Conservation (phyloP, 23 red algal species). For the Gracilariopsis chorda region DNA sequence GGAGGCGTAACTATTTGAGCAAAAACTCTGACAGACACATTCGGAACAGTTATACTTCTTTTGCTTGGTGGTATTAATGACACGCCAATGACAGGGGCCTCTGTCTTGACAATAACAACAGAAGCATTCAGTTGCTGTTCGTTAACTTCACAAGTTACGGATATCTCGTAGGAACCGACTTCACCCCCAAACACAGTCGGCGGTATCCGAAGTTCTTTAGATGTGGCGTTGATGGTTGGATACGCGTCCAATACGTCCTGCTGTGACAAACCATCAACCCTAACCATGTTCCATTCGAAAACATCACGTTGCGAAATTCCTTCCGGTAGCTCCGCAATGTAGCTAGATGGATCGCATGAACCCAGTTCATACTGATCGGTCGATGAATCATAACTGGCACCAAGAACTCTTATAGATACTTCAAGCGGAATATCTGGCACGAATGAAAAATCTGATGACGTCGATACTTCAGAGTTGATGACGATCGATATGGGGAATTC, state of each 20-base stretch:
- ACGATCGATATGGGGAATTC: slow-evolving; percentile 4
- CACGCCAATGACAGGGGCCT: slow-evolving; percentile 50
- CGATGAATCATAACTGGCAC: slow-evolving; percentile 22
- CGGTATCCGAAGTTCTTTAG: slow-evolving; percentile 8
- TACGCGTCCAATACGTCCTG: slow-evolving; percentile 1
- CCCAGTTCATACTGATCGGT: slow-evolving; percentile 30
- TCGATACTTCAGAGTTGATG: slow-evolving; percentile 13
- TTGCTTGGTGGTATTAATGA: not conserved
- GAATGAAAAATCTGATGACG: slow-evolving; percentile 27
- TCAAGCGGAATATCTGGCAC: not conserved
- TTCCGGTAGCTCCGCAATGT: slow-evolving; percentile 20
- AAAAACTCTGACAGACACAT: slow-evolving; percentile 29
- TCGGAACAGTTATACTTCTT: slow-evolving; percentile 36
- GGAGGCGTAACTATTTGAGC: slow-evolving; percentile 30
- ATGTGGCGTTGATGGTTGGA: not conserved
- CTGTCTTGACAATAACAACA: slow-evolving; percentile 21
- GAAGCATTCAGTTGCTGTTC: not conserved
- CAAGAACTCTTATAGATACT: slow-evolving; percentile 29
- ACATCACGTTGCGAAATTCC: slow-evolving; percentile 36
- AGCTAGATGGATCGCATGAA: slow-evolving; percentile 31
- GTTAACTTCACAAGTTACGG: slow-evolving; percentile 27
- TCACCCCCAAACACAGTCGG: slow-evolving; percentile 28
- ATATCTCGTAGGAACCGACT: slow-evolving; percentile 10
- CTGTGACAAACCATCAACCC: not conserved
- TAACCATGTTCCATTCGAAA: slow-evolving; percentile 31